Conservation (phyloP, 2,329 filamentous ascomycete species). For the Fusarium odoratissimum region DNA sequence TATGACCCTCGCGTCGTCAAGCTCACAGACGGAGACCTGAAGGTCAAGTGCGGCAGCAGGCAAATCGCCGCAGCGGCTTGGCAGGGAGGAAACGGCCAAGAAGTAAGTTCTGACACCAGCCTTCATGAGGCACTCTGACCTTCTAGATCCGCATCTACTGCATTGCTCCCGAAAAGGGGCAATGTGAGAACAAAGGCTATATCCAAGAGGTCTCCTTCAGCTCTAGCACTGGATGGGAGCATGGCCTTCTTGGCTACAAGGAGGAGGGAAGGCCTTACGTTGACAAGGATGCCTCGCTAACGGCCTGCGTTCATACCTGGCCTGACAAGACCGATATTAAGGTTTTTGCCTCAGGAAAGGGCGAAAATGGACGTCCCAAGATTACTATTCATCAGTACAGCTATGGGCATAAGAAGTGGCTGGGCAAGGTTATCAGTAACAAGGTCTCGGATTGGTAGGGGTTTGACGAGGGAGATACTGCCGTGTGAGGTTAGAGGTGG, state of each 20-base stretch:
- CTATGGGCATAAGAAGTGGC: not conserved
- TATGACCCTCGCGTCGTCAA: not conserved
- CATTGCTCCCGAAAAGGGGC: not conserved
- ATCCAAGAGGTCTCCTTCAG: not conserved
- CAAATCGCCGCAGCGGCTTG: not conserved
- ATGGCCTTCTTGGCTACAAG: not conserved
- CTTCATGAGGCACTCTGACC: not conserved
- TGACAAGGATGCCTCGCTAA: not conserved
- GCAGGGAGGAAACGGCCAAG: not conserved
- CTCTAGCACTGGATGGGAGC: not conserved
- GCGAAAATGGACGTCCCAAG: rapidly evolving
- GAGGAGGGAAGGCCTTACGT: not conserved
- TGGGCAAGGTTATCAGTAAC: not conserved
- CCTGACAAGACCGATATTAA: not conserved
- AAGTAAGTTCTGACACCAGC: not conserved
- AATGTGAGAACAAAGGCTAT: not conserved
- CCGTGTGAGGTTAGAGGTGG: rapidly evolving
- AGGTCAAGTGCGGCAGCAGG: not conserved
- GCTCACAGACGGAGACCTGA: not conserved
- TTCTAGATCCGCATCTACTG: not conserved
- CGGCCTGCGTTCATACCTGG: not conserved
- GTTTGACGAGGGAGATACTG: rapidly evolving
- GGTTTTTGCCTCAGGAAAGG: not conserved
- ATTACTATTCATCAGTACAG: not conserved
- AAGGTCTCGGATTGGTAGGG: not conserved